Base-by-base conservation (phyloP, 495 filamentous ascomycete genomes). In the Trichodelitschia bisporula region DNA sequence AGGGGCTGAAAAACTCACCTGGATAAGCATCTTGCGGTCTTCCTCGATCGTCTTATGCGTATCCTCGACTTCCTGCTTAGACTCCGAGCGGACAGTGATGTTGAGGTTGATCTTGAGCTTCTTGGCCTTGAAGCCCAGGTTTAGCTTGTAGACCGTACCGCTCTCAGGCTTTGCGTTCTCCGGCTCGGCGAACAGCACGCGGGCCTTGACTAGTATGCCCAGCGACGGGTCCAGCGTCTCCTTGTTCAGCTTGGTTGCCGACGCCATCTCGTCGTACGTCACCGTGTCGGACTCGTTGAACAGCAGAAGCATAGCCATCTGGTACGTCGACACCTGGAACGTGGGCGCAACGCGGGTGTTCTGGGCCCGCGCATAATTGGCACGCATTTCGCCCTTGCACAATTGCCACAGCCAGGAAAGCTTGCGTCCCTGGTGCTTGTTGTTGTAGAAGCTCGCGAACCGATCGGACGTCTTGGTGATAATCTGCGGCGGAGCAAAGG, bases 41-140 rank as follows among this genome's bases (percentile, higher is more conserved):
- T 95, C 86, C 54, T 99, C 89, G 38, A 99, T 92, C 10, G 82
- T 99, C 62, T 99, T 99, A 54, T 95, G 90, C 6, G 86, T 99
- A 49, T 95, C 89, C 20, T 78, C 83, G 31, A 75, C 69, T 48
- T 99, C 86, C 36, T 82, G 75, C 60, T 91, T 95, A 42, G 77
- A 71, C 55, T 95, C 86, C 9, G 75, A 72, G 54, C 91, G 89
- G 53, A 92, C 82, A 28, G 68, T 72, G 27, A 95, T 72, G 47
- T 99, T 99, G 13, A 99, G 61, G 41, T 95, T 95, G 41, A 93
- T 70, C 42, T 89, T 77, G 48, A 91, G 66, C 58, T 95, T 95
- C 66, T 93, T 99, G 55, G 68, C 73, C 61, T 89, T 92, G 58
- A 93, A 93, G 49, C 80, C 77, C 37, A 79, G 72, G 54, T 99